Evolutionary conservation across 352 stramenopile genomes (phyloP), one percentile per base, ranked within the genome.

Genomic region (Globisporangium cylindrosporum): DNA sequence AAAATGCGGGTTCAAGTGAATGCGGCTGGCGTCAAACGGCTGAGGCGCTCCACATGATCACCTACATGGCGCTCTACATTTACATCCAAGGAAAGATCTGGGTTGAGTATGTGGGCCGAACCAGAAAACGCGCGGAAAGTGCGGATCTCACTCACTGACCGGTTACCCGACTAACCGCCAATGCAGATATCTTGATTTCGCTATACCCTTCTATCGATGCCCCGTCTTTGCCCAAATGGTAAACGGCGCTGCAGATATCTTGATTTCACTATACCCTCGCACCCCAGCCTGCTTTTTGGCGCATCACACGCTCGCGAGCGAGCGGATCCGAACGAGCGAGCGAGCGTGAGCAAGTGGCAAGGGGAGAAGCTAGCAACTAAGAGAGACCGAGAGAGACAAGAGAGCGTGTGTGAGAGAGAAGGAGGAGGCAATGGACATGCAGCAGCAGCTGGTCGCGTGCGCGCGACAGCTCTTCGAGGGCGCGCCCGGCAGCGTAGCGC

Each of bases 401-500:
- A 2, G 60, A 59, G n/a, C 7, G 43, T 51, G 62, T n/a, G 20
- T 4, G 24, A 27, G 8, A 25, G 15, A 8, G 14, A 49, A 34
- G 34, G 32, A 25, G 22, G 14, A 49, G 57, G 43, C 59, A 15
- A 55, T 69, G 59, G 66, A 71, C 62, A 86, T 84, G 73, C 70
- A 67, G 24, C 75, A 90, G 68, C 74, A 91, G 60, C 75, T 91
- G 6, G 70, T 84, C 20, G 74, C 80, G 48, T 88, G 75, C 57
- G 81, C 84, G 64, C 73, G 75, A 41, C 71, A 86, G 72, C 84
- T 93, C 64, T 90, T 93, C 29, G 82, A 91, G 62, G 85, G 83
- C 29, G 71, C 62, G 20, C 72, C 84, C 0, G 86, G 84, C 51
- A 88, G 86, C 56, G 59, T 22, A 8, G 82, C 76, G 60, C 84